Evolutionary conservation across 1,284 basidiomycete genomes (phyloP).

Genomic region (Trametes versicolor): DNA sequence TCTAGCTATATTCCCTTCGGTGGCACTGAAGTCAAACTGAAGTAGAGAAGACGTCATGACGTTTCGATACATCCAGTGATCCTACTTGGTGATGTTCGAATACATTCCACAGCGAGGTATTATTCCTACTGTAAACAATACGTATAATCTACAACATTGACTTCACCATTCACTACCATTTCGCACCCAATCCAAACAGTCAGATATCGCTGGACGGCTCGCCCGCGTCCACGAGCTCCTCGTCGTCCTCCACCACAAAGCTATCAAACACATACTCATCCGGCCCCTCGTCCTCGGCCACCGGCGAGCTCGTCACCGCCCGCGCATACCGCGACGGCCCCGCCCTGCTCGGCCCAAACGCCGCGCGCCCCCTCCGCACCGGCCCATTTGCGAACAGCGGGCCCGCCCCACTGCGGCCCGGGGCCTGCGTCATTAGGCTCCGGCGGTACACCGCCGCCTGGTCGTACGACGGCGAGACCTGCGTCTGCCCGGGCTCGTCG

Average conservation of each 20-base stretch:
- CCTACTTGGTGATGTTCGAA: neutral
- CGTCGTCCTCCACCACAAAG: conserved; percentile 82
- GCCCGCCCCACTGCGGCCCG: conserved; percentile 46
- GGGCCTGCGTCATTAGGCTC: conserved; percentile 76
- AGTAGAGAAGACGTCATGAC: neutral
- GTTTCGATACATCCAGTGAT: neutral
- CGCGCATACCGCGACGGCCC: conserved; percentile 37
- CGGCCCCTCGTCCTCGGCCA: conserved; percentile 50
- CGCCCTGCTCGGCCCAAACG: conserved; percentile 23
- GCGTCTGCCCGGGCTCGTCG: conserved; percentile 72
- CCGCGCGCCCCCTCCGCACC: conserved; percentile 48
- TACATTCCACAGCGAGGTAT: too few species aligned
- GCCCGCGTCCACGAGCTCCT: conserved; percentile 50
- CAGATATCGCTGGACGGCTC: conserved; percentile 28
- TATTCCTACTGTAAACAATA: neutral
- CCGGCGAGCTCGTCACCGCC: conserved; percentile 69
- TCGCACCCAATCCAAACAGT: neutral
- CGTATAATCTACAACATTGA: conserved; percentile 3
- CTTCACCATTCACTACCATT: neutral
- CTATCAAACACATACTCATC: conserved; percentile 78
- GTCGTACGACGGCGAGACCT: conserved; percentile 79
- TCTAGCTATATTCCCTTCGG: too few species aligned
- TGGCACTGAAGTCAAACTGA: neutral
- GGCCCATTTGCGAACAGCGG: conserved; percentile 67
- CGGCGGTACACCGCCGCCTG: conserved; percentile 73